These are phyloP conservation scores for Phoma herbarum DNA, from an alignment of 2,329 filamentous ascomycete genomes.

Conservation along the genomic window DNA sequence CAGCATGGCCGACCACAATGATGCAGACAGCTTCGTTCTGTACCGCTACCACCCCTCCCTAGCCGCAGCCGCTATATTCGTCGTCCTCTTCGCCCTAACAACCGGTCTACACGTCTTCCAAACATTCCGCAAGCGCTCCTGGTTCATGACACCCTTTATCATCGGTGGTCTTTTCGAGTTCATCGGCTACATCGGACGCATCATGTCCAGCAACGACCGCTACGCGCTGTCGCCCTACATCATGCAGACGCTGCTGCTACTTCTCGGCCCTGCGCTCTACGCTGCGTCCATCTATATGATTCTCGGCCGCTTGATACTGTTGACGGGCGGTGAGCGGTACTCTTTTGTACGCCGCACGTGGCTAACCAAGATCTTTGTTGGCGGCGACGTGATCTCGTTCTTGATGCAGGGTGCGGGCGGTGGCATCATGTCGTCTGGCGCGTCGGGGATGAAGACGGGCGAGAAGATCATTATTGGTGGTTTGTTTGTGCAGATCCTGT, in stretches of 20 bases:
- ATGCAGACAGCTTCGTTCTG: conserved; percentile 41
- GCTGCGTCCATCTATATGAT: conserved; percentile 61
- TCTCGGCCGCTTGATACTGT: conserved; percentile 56
- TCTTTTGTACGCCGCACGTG: conserved; percentile 52
- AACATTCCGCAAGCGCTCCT: conserved; percentile 54
- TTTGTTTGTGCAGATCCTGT: conserved; percentile 57
- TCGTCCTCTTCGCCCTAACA: conserved; percentile 55
- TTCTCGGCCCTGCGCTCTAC: conserved; percentile 58
- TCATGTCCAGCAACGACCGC: conserved; percentile 46
- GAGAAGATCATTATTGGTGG: conserved; percentile 57
- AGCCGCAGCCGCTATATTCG: conserved; percentile 57
- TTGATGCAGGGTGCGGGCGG: conserved; percentile 51
- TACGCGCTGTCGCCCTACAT: conserved; percentile 51
- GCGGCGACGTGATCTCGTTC: conserved; percentile 57
- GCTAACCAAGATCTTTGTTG: conserved; percentile 59
- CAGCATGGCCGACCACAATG: conserved; percentile 51
- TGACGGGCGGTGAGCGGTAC: conserved; percentile 50
- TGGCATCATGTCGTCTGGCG: conserved; percentile 50
- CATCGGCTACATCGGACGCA: conserved; percentile 61
- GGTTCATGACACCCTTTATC: conserved; percentile 62
- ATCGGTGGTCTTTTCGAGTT: conserved; percentile 63
- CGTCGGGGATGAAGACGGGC: conserved; percentile 44
- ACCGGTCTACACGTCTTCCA: conserved; percentile 55
- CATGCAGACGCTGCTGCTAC: conserved; percentile 55
- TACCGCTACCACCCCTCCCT: conserved; percentile 56